These are phyloP conservation scores for Otatea glauca DNA, from an alignment of 176 grass and related monocot species.

Conservation along the genomic window DNA sequence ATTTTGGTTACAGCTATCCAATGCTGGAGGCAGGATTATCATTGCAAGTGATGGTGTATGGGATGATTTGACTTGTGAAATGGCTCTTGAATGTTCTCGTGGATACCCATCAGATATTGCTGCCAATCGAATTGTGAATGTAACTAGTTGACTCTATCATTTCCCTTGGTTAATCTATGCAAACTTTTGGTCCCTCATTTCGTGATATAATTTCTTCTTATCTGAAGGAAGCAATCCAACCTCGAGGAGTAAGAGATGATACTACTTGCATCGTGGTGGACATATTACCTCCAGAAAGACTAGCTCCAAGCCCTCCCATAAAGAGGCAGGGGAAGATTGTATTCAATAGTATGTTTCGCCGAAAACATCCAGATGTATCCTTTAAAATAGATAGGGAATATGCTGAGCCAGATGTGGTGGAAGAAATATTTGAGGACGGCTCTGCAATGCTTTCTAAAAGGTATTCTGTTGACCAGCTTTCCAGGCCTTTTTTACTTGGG, in stretches of 20 bases:
- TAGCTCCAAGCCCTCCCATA: slow-evolving; percentile 44
- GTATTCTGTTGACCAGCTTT: slow-evolving; percentile 38
- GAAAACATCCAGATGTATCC: slow-evolving; percentile 52
- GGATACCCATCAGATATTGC: slow-evolving; percentile 68
- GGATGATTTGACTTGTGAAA: slow-evolving; percentile 87
- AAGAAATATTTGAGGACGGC: slow-evolving; percentile 98
- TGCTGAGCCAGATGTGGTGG: slow-evolving; percentile 79
- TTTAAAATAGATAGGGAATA: slow-evolving; percentile 56
- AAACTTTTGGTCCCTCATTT: slow-evolving; percentile 34
- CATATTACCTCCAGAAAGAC: slow-evolving; percentile 79
- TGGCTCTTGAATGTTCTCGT: slow-evolving; percentile 72
- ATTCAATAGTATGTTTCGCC: slow-evolving; percentile 79
- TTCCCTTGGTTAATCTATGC: slow-evolving; percentile 32
- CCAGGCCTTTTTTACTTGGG: slow-evolving; percentile 3
- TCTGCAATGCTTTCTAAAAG: slow-evolving; percentile 73
- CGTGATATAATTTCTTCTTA: slow-evolving; percentile 23
- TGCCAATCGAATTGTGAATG: slow-evolving; percentile 89
- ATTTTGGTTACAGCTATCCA: slow-evolving; percentile 71
- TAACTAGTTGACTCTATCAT: slow-evolving; percentile 34
- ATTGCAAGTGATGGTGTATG: slow-evolving; percentile 98
- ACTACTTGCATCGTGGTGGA: slow-evolving; percentile 97
- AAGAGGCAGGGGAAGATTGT: slow-evolving; percentile 70
- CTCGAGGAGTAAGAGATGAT: slow-evolving; percentile 87
- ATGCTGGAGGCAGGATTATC: slow-evolving; percentile 83
- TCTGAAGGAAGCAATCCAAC: slow-evolving; percentile 75